phyloP scores from a whole-genome alignment of 805 yeast genomes.

The Wickerhamiella spandovensis region DNA sequence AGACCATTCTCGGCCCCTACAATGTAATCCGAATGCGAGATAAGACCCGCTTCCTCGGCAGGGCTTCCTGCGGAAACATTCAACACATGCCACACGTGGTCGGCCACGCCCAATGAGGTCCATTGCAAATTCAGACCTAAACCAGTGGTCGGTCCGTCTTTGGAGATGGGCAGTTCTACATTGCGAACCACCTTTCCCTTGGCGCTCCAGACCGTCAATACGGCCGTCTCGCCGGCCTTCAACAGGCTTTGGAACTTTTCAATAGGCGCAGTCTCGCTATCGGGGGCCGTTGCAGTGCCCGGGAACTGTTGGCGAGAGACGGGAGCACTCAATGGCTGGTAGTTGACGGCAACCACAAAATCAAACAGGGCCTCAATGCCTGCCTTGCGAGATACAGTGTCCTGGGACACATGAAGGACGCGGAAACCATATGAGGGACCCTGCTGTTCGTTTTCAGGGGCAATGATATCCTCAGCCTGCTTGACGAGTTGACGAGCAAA shows the following conservation, averaged over 20 bases:
- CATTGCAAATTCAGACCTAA: constrained; percentile 51
- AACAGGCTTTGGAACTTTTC: constrained; percentile 11
- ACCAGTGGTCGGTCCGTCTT: constrained; percentile 35
- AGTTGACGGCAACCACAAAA: constrained; percentile 67
- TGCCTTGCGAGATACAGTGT: constrained; percentile 34
- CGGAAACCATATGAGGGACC: constrained; percentile 39
- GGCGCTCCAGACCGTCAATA: constrained; percentile 68
- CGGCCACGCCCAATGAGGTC: constrained; percentile 60
- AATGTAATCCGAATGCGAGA: constrained; percentile 78
- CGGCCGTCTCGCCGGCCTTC: constrained; percentile 23
- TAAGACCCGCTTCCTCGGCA: constrained; percentile 67
- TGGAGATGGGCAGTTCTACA: constrained; percentile 10
- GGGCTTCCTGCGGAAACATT: constrained; percentile 64
- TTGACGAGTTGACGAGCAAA: constrained; percentile 51
- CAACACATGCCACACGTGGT: constrained; percentile 78
- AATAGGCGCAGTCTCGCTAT: constrained; percentile 8
- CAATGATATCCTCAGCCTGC: constrained; percentile 29
- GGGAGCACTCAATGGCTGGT: constrained; percentile 35
- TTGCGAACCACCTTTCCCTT: constrained; percentile 39
- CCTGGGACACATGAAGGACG: constrained; percentile 35
- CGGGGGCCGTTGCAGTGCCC: background rate
- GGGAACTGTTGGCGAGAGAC: background rate
- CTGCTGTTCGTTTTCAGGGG: constrained; percentile 16
- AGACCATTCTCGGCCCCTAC: constrained; percentile 81
- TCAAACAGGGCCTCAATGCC: constrained; percentile 82